Base-by-base conservation (phyloP, 495 filamentous ascomycete species). In the Viridothelium virens region DNA sequence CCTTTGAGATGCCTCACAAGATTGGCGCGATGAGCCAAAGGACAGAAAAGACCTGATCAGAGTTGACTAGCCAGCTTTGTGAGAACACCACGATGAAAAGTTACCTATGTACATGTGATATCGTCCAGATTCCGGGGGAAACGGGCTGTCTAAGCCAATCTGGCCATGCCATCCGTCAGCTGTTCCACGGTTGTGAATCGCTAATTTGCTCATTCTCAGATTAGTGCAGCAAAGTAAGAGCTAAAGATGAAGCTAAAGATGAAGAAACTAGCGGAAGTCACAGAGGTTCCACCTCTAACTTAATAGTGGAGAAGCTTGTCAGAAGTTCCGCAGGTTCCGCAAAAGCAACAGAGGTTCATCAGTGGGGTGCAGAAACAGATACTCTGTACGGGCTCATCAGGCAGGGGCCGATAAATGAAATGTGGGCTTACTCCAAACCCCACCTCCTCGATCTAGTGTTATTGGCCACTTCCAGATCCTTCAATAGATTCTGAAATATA, bases 11-110 rank as follows among this genome's bases (percentile, higher is more conserved):
- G 68, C 1, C 73, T 67, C 5, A 74, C 70, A 56, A 83, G 73
- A 64, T 81, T 80, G 6, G 67, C 81, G n/a, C 82, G 70, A 70
- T 77, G 76, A 33, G 76, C 76, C 62, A 83, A 86, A 36, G 82
- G 83, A 67, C 83, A 85, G 75, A 84, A 84, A 25, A 82, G 75
- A 7, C 81, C 80, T 73, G 62, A 67, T 38, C 16, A 33, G n/a
- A 53, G 14, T 48, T 48, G 34, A 44, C 63, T 39, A 41, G 62
- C 11, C 39, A 56, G 63, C 16, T 33, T 2, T 14, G 5, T 63
- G n/a, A 41, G 61, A 47, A n/a, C 5, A 3, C 41, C 56, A 11
- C 66, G 6, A n/a, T 36, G 44, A 31, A 12, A 18, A 34, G 16
- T 25, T 47, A 74, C 75, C 77, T 36, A 78, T 76, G 59, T 75